Evolutionary conservation across 1,139 yeast species (phyloP).

Genomic region (Yamadazyma membranifaciens): DNA sequence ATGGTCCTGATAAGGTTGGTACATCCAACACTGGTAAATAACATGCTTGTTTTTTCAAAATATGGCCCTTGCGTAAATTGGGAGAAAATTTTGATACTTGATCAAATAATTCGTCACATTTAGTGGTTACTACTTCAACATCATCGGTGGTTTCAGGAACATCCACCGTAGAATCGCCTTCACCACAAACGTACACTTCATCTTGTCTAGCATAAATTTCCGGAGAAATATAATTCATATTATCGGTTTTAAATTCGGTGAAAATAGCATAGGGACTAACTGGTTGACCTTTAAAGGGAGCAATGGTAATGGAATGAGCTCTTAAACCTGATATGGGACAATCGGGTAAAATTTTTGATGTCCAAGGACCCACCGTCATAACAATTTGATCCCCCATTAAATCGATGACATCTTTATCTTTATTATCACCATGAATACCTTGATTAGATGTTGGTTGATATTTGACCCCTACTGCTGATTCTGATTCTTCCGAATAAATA

Average conservation of each 20-base stretch:
- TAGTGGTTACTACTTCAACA: conserved; percentile 81
- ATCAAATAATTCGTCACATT: conserved; percentile 83
- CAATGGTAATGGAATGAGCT: conserved; percentile 91
- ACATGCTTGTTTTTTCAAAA: conserved; percentile 88
- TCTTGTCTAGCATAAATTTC: conserved; percentile 94
- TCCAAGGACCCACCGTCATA: conserved; percentile 96
- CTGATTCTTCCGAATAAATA: conserved; percentile 57
- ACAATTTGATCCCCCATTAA: conserved; percentile 72
- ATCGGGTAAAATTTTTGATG: conserved; percentile 81
- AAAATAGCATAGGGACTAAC: conserved; percentile 93
- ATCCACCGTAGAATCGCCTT: conserved; percentile 87
- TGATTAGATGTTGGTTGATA: conserved; percentile 57
- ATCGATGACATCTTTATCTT: conserved; percentile 26
- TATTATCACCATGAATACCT: conserved; percentile 11
- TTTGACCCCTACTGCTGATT: conserved; percentile 63
- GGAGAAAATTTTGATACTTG: conserved; percentile 80
- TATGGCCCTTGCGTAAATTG: conserved; percentile 69
- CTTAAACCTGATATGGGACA: conserved; percentile 91
- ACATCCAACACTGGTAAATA: conserved; percentile 92
- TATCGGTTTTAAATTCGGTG: conserved; percentile 76
- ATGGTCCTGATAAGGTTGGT: conserved; percentile 89
- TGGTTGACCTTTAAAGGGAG: conserved; percentile 66
- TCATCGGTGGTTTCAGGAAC: conserved; percentile 94
- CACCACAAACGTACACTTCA: conserved; percentile 97
- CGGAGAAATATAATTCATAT: conserved; percentile 73